Base-by-base conservation (phyloP, 2,329 filamentous ascomycete genomes). In the Ophiocordyceps camponoti-saundersi region DNA sequence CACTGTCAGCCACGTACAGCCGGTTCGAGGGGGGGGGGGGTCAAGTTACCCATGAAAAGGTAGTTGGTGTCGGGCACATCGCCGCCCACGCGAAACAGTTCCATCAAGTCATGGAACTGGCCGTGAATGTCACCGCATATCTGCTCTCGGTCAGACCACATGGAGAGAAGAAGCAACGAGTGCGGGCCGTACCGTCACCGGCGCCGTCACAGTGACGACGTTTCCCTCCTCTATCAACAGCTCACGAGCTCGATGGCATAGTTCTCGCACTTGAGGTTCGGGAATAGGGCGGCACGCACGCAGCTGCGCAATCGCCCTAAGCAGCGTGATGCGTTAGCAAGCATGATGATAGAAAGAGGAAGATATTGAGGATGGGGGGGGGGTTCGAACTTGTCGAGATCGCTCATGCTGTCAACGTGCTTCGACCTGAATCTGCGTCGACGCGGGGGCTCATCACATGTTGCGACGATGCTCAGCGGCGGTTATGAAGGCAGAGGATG, bases 91-190 rank as follows among this genome's bases (percentile, higher is more conserved):
- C 89, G 83, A 77, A 98, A 98, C 46, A 98, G 79, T 70, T 98
- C 92, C 88, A 98, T 96, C 65, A 98, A 70, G 63, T 98, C 92
- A 67, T 96, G 90, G 66, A 96, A 96, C 68, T 98, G 92, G 55
- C 92, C 92, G 67, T 98, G 92, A 63, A 98, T 98, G 68, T 89
- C 89, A 34, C 32, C 32, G 32, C 32, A 34, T 34, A 34, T 34
- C 32, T 34, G 13, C 13, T 11, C 3, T 34, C 32, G 29, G 29
- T 13, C 29, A 32, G 29, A 32, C 7, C 7, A 32, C 12, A 12
- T 3, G 13, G 13, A 4, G 11, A 34, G 12, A 13, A 13, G 32
- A 5, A 16, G 32, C 32, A 34, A 45, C 23, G 8, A 8, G 23
- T 4, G 18, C 2, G n/a, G n/a, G 3, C 32, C 73, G 48, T 77